Evolutionary conservation across 768 basidiomycete species (phyloP).

Genomic region (Mycena rebaudengoi): DNA sequence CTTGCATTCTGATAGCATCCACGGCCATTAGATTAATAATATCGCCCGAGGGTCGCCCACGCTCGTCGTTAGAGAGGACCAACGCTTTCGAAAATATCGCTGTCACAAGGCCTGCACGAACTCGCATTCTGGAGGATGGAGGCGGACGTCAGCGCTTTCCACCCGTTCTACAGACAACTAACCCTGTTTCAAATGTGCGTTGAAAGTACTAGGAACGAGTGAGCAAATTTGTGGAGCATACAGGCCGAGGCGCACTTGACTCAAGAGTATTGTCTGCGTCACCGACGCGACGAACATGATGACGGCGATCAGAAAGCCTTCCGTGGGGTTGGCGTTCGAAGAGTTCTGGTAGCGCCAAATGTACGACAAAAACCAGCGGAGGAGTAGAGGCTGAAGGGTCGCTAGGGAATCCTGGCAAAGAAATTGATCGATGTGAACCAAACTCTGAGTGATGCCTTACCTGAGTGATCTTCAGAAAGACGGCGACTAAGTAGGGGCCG

Average conservation of each 20-base stretch:
- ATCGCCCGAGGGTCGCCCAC: constrained; percentile 84
- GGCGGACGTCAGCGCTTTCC: background rate
- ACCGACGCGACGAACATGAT: constrained; percentile 85
- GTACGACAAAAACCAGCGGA: constrained; percentile 81
- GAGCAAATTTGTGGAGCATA: too few relatives aligned
- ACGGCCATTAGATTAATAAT: constrained; percentile 96
- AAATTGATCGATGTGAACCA: background rate
- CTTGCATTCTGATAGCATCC: constrained; percentile 80
- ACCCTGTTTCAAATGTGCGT: constrained; percentile 78
- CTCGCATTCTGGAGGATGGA: constrained; percentile 75
- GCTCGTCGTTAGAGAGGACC: constrained; percentile 86
- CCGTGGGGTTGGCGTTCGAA: constrained; percentile 46
- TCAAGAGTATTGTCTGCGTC: constrained; percentile 80
- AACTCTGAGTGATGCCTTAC: background rate
- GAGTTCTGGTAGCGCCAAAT: constrained; percentile 79
- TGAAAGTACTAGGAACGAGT: constrained; percentile 76
- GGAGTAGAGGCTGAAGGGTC: constrained; percentile 88
- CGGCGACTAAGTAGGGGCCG: constrained; percentile 71
- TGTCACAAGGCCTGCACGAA: constrained; percentile 87
- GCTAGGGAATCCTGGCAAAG: constrained; percentile 64
- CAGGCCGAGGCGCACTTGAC: too few relatives aligned
- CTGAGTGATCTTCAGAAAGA: constrained; percentile 75
- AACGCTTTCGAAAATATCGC: constrained; percentile 89
- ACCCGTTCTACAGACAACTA: constrained; percentile 7
- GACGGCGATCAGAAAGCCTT: constrained; percentile 81